Evolutionary conservation across 2,329 filamentous ascomycete species (phyloP), one percentile per base, ranked within the genome.

Genomic region (Phyllosticta citribraziliensis): DNA sequence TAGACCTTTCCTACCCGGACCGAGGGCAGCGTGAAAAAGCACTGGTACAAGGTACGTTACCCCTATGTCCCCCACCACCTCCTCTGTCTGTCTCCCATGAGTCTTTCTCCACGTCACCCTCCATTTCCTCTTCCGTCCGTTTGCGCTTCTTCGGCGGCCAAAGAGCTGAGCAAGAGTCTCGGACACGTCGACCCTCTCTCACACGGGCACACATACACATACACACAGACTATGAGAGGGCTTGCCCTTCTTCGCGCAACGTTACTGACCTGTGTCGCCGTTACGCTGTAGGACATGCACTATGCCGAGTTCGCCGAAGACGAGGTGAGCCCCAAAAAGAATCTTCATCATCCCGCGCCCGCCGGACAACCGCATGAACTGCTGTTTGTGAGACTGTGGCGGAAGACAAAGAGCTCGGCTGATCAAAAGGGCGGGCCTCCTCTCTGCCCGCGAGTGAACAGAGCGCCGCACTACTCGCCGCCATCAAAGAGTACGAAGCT

Each of bases 301-400:
- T 97, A 97, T 74, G 94, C 94, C 66, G 94, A 97, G 73, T 97
- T 99, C 74, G 92, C 90, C 56, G 93, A 97, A 79, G 91, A 97
- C 71, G 94, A 97, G 85, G 91, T 95, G 82, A 73, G 79, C 76
- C 67, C 66, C 66, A 56, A 69, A 8, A 30, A 30, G 9, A 30
- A 30, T 30, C 65, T 10, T 20, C 19, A 52, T 17, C 33, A 40
- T 12, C 33, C 6, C 11, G 8, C 5, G 10, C 33, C 33, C 9
- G 33, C 33, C 33, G 33, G 33, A 14, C 33, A 14, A 40, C 12
- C 12, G 58, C 58, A 60, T 55, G 58, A 60, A 60, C 58, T 60
- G 52, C 52, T 60, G 58, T 60, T 55, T 53, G 58, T 60, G 33
- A 55, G 55, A 55, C 58, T 25, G 12, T 55, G 35, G 33, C 33